A percentile compares a stretch with the other conserved stretches of the same genome.
Evolutionary conservation across 1,284 basidiomycete species (phyloP).

Genomic region (Tranzscheliella williamsii): DNA sequence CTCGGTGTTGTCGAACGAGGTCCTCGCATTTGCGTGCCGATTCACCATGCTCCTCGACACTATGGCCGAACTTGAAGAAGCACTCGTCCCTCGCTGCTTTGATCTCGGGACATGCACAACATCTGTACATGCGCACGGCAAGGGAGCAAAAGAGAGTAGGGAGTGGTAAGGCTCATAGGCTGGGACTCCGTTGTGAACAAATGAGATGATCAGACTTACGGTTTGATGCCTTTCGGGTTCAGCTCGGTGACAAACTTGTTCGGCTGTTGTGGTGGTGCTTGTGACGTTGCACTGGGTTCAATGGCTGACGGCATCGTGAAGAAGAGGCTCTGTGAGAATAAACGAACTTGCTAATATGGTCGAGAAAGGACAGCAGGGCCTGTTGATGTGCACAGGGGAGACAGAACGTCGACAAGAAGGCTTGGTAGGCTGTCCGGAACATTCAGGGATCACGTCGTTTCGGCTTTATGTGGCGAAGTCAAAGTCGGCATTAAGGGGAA

Average conservation of each 20-base stretch:
- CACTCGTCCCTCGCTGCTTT: constrained; percentile 90
- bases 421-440: too few species aligned
- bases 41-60: constrained; percentile 66
- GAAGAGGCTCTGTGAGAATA: background rate
- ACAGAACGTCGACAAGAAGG: too few species aligned
- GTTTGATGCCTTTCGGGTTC: constrained; percentile 87
- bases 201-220: too few species aligned
- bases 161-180: too few species aligned
- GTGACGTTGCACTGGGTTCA: constrained; percentile 10
- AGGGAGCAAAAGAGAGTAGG: too few species aligned
- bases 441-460: too few species aligned
- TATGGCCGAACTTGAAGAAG: constrained; percentile 73
- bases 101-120: constrained; percentile 93
- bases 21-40: constrained; percentile 78
- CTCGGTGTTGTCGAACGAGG: constrained; percentile 76
- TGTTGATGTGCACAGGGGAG: too few species aligned
- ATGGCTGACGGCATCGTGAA: background rate
- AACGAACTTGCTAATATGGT: background rate
- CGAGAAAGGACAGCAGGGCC: too few species aligned
- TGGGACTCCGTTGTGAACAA: too few species aligned
- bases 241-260: constrained; percentile 62
- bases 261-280: constrained; percentile 24
- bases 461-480: too few species aligned
- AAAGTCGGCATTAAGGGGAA: too few species aligned
- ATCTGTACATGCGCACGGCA: too few species aligned